Conservation (phyloP, 1,139 yeast species). For the Candida neerlandica region DNA sequence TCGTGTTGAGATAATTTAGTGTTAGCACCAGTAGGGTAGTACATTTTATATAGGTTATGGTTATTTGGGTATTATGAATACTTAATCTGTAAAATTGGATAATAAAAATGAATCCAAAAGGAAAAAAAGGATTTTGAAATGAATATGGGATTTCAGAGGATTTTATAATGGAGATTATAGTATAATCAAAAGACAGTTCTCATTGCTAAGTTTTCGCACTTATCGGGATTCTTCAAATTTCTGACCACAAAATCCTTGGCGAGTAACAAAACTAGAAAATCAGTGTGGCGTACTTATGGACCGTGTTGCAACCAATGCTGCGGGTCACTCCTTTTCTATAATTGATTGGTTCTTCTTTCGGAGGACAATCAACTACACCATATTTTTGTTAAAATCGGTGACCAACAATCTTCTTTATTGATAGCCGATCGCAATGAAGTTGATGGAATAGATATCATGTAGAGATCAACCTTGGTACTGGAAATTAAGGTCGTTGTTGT, state of each 20-base stretch:
- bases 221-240: conserved; percentile 1
- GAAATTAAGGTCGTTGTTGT: background rate
- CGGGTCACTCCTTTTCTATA: background rate
- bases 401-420: background rate
- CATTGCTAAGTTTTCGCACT: conserved; percentile 4
- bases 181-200: background rate
- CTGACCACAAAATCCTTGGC: background rate
- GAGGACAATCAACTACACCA: background rate
- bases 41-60: conserved; percentile 3
- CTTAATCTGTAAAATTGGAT: background rate
- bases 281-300: background rate
- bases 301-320: background rate
- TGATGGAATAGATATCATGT: background rate
- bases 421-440: background rate
- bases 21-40: conserved; percentile 29
- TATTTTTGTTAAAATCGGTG: too few relatives aligned
- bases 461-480: background rate
- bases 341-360: background rate
- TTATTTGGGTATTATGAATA: background rate
- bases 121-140: background rate
- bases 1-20: conserved; percentile 55
- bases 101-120: background rate
- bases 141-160: background rate
- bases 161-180: background rate
- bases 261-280: background rate